Percentiles rank a stretch among this genome's conserved stretches.
These are phyloP conservation scores for Diaporthe helianthi DNA, from an alignment of 2,329 filamentous ascomycete genomes.

Conservation along the genomic window DNA sequence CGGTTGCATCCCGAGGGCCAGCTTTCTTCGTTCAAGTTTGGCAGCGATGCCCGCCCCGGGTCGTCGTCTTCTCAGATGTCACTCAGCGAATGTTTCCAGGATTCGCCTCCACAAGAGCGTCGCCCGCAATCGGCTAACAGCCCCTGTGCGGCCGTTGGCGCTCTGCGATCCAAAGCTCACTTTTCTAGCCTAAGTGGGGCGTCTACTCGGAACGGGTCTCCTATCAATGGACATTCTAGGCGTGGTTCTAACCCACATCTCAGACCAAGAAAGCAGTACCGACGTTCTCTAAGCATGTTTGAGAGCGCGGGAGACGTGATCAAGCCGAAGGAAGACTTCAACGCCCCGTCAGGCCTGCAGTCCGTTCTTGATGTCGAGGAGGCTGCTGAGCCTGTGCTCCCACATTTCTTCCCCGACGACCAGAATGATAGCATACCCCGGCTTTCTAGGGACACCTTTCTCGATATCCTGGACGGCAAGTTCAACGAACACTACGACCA, in stretches of 20 bases:
- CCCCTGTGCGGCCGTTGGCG: slow-evolving; percentile 62
- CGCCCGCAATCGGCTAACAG: slow-evolving; percentile 67
- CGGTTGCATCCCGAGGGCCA: slow-evolving; percentile 69
- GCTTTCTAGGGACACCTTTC: slow-evolving; percentile 80
- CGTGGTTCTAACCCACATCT: slow-evolving; percentile 75
- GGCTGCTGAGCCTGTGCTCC: slow-evolving; percentile 74
- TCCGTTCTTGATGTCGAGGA: slow-evolving; percentile 87
- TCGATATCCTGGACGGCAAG: slow-evolving; percentile 87
- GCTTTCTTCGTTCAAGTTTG: slow-evolving; percentile 79
- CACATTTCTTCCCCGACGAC: slow-evolving; percentile 82
- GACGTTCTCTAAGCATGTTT: slow-evolving; percentile 97
- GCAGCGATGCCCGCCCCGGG: slow-evolving; percentile 50
- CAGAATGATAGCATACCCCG: slow-evolving; percentile 87
- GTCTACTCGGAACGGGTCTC: slow-evolving; percentile 75
- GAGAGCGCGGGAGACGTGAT: slow-evolving; percentile 89
- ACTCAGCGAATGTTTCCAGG: slow-evolving; percentile 80
- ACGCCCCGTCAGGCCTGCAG: slow-evolving; percentile 63
- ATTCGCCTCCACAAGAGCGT: slow-evolving; percentile 78
- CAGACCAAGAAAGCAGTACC: slow-evolving; percentile 85
- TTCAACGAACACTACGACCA: slow-evolving; percentile 79
- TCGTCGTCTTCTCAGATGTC: slow-evolving; percentile 69
- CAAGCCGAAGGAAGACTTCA: slow-evolving; percentile 74
- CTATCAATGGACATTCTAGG: slow-evolving; percentile 72
- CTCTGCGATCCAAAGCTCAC: slow-evolving; percentile 64
- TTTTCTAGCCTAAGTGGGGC: slow-evolving; percentile 64